phyloP scores from a whole-genome alignment of 1,284 basidiomycete species.

The Psilocybe mexicana region DNA sequence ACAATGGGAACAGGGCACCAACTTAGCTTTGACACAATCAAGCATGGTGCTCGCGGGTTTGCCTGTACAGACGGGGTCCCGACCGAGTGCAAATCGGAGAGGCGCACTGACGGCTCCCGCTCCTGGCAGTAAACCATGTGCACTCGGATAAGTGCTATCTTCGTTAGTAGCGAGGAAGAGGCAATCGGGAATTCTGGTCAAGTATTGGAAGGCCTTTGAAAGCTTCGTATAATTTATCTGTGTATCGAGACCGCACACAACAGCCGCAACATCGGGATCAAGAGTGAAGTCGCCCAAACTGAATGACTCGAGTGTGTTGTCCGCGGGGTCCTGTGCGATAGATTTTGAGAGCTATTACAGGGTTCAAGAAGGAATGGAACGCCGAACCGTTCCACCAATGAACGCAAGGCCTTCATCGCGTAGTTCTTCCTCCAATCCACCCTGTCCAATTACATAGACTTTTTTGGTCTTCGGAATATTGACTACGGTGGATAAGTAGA shows the following conservation, averaged over 20 bases:
- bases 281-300: slow-evolving; percentile 69
- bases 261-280: slow-evolving; percentile 84
- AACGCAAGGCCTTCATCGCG: slow-evolving; percentile 78
- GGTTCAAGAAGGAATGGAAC: slow-evolving; percentile 22
- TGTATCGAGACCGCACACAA: slow-evolving; percentile 86
- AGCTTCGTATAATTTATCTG: slow-evolving; percentile 90
- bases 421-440: slow-evolving; percentile 92
- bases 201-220: slow-evolving; percentile 91
- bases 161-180: slow-evolving; percentile 93
- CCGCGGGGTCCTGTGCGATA: slow-evolving; percentile 68
- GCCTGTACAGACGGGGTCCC: slow-evolving; percentile 80
- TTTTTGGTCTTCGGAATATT: slow-evolving; percentile 90
- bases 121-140: slow-evolving; percentile 83
- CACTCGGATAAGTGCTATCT: slow-evolving; percentile 87
- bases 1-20: slow-evolving; percentile 28
- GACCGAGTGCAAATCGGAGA: slow-evolving; percentile 73
- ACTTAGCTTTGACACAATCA: slow-evolving; percentile 96
- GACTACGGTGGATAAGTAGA: slow-evolving; percentile 89
- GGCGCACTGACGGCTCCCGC: slow-evolving; percentile 86
- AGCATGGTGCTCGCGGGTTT: slow-evolving; percentile 94
- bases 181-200: slow-evolving; percentile 77
- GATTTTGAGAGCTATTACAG: not conserved
- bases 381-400: slow-evolving; percentile 81
- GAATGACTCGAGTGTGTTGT: slow-evolving; percentile 76
- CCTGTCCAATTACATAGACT: slow-evolving; percentile 95